These are phyloP conservation scores for Litsea cubeba DNA, from an alignment of 164 flowering plant species.

Conservation along the genomic window DNA sequence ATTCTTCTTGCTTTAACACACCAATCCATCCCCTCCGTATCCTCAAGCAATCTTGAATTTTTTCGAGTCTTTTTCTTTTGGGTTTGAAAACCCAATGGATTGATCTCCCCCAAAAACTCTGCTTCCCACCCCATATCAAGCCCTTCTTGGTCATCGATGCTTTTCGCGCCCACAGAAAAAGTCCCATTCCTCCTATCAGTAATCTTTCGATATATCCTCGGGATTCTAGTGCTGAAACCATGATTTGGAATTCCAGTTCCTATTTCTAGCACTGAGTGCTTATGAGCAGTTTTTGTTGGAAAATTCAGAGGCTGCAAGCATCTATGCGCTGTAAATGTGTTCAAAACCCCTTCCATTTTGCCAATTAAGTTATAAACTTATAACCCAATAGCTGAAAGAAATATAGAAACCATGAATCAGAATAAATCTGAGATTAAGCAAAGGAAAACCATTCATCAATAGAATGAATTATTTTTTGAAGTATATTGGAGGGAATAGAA, in stretches of 20 bases:
- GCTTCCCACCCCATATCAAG: slow-evolving; percentile 58
- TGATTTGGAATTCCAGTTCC: slow-evolving; percentile 14
- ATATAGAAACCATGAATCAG: background rate
- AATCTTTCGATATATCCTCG: slow-evolving; percentile 6
- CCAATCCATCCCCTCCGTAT: slow-evolving; percentile 78
- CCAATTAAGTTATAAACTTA: background rate
- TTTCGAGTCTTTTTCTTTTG: slow-evolving; percentile 38
- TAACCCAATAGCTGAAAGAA: background rate
- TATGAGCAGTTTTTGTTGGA: slow-evolving; percentile 11
- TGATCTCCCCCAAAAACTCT: slow-evolving; percentile 63
- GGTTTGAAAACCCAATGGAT: slow-evolving; percentile 34
- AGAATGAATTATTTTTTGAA: no score
- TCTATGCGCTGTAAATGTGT: slow-evolving; percentile 20
- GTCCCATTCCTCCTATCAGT: background rate
- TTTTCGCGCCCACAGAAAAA: slow-evolving; percentile 7
- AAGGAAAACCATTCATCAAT: background rate
- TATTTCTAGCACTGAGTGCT: slow-evolving; percentile 6
- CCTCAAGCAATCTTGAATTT: slow-evolving; percentile 41
- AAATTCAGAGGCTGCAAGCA: slow-evolving; percentile 16
- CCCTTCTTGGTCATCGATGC: slow-evolving; percentile 7
- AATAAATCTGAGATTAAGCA: background rate
- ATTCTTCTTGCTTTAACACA: slow-evolving; percentile 73
- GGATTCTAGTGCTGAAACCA: slow-evolving; percentile 8
- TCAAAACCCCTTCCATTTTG: slow-evolving; percentile 28
- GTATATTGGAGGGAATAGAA: background rate